Conservation (phyloP, 148 eudicot genomes). For the Vaccinium macrocarpon region DNA sequence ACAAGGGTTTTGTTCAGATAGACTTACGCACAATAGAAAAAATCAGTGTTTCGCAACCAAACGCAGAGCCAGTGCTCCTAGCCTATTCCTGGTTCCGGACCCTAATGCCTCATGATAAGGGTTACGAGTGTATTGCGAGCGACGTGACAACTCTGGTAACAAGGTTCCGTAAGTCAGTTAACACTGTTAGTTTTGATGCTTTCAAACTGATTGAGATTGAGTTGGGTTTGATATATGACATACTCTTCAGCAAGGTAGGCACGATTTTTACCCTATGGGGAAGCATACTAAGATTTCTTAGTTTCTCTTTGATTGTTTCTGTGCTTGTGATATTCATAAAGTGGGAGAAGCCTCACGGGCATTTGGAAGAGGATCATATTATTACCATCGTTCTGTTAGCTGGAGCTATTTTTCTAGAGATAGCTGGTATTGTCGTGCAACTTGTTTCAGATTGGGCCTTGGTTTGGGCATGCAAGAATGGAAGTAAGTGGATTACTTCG, state of each 20-base stretch:
- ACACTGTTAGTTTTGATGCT: background rate
- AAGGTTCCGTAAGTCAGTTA: background rate
- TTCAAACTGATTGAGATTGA: constrained; percentile 11
- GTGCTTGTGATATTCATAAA: background rate
- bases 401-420: constrained; percentile 11
- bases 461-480: background rate
- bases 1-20: background rate
- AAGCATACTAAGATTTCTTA: background rate
- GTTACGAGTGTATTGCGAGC: background rate
- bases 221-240: constrained; percentile 13
- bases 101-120: background rate
- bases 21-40: background rate
- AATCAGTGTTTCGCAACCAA: background rate
- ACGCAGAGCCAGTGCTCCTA: background rate
- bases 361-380: background rate
- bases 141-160: background rate
- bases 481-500: background rate
- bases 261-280: constrained; percentile 4
- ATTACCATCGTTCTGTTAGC: background rate
- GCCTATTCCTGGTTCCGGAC: background rate
- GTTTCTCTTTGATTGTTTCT: background rate
- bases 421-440: background rate
- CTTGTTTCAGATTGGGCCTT: constrained; percentile 16
- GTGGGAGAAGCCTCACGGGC: background rate
- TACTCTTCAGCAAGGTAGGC: constrained; percentile 13